Percentiles rank a stretch among this genome's conserved stretches.
phyloP scores from a whole-genome alignment of 768 basidiomycete species.

The Boletus reticulatus region DNA sequence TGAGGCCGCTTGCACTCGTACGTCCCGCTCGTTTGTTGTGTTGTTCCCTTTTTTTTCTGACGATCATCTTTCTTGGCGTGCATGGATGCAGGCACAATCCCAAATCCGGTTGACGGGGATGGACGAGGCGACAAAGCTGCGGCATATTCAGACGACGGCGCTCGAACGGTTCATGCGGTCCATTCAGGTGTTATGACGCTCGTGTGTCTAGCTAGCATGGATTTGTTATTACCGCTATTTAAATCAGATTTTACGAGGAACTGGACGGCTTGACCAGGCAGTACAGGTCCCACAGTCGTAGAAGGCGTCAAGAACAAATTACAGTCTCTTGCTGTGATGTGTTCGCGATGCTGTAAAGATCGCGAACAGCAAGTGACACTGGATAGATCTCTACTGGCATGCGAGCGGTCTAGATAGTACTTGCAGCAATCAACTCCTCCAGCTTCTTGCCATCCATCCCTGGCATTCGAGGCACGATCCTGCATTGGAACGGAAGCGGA shows the following conservation, averaged over 20 bases:
- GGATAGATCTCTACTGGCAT: too few species aligned
- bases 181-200: constrained; percentile 38
- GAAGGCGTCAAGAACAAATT: too few species aligned
- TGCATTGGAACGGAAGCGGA: too few species aligned
- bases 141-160: constrained; percentile 62
- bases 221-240: constrained; percentile 23
- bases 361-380: too few species aligned
- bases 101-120: constrained; percentile 45
- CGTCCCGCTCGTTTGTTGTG: constrained; percentile 21
- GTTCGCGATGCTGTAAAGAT: too few species aligned
- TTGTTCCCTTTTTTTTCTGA: background rate
- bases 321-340: too few species aligned
- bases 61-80: background rate
- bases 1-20: constrained; percentile 61
- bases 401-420: too few species aligned
- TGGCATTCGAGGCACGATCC: too few species aligned
- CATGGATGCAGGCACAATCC: constrained; percentile 33
- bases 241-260: constrained; percentile 7
- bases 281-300: too few species aligned
- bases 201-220: background rate
- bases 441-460: too few species aligned
- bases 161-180: constrained; percentile 64
- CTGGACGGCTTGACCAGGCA: background rate
- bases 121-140: constrained; percentile 57
- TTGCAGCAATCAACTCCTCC: too few species aligned